These are phyloP conservation scores for Babesia bovis DNA, from an alignment of 169 alveolate genomes.

Conservation along the genomic window DNA sequence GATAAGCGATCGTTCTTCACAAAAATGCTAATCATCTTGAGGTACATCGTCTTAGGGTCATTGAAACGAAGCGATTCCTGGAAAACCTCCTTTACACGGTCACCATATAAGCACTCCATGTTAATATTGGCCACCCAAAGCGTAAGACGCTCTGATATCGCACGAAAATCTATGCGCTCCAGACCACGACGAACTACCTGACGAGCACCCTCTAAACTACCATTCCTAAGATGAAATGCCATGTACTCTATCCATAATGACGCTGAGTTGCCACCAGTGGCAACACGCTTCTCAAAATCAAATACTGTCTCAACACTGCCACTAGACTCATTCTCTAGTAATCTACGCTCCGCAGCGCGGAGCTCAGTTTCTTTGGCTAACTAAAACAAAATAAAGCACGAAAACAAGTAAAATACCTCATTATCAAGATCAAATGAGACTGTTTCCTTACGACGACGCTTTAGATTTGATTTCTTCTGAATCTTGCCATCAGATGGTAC, in stretches of 20 bases:
- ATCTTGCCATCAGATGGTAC: background rate
- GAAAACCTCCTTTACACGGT: conserved; percentile 70
- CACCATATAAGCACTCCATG: conserved; percentile 83
- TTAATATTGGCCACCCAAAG: conserved; percentile 81
- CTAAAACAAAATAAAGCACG: background rate
- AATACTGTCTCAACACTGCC: conserved; percentile 37
- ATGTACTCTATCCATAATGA: conserved; percentile 73
- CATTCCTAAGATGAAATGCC: conserved; percentile 78
- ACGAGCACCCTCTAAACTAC: conserved; percentile 78
- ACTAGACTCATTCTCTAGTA: conserved; percentile 31
- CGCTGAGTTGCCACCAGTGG: conserved; percentile 50
- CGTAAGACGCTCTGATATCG: conserved; percentile 74
- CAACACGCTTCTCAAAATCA: conserved; percentile 58
- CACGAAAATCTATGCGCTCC: conserved; percentile 76
- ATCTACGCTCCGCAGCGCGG: conserved; percentile 49
- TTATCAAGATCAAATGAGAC: conserved; percentile 14
- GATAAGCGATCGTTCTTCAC: conserved; percentile 57
- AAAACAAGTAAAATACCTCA: conserved; percentile 3
- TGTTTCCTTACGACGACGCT: background rate
- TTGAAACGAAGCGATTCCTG: conserved; percentile 69
- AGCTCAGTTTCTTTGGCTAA: conserved; percentile 53
- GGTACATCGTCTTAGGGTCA: conserved; percentile 69
- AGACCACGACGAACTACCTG: conserved; percentile 79
- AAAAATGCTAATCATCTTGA: conserved; percentile 67
- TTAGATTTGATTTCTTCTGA: background rate